These are phyloP conservation scores for Ilyonectria robusta DNA, from an alignment of 2,329 filamentous ascomycete species.

Conservation along the genomic window DNA sequence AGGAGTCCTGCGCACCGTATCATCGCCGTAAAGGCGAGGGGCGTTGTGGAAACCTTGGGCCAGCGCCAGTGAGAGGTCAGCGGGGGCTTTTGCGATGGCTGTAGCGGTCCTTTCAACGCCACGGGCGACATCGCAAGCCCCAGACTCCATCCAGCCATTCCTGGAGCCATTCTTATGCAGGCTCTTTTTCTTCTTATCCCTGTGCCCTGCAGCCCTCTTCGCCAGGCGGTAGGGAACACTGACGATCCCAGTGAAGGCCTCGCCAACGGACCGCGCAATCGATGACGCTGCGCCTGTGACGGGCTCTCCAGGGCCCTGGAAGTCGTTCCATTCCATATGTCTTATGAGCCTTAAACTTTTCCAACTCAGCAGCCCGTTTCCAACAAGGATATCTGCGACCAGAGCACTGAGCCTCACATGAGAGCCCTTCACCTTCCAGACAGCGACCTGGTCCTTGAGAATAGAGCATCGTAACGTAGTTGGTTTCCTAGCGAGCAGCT, in stretches of 20 bases:
- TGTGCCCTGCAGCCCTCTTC: slow-evolving; percentile 68
- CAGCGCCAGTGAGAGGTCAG: slow-evolving; percentile 72
- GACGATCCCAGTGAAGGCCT: slow-evolving; percentile 74
- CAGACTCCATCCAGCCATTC: slow-evolving; percentile 9
- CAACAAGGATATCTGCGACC: slow-evolving; percentile 76
- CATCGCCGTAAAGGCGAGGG: slow-evolving; percentile 78
- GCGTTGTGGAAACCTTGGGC: slow-evolving; percentile 81
- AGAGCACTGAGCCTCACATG: slow-evolving; percentile 72
- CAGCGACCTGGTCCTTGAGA: slow-evolving; percentile 72
- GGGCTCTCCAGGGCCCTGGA: slow-evolving; percentile 81
- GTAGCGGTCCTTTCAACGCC: slow-evolving; percentile 66
- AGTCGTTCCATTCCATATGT: slow-evolving; percentile 83
- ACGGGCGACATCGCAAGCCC: slow-evolving; percentile 63
- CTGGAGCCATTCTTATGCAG: slow-evolving; percentile 7
- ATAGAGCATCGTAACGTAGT: slow-evolving; percentile 76
- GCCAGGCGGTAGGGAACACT: slow-evolving; percentile 74
- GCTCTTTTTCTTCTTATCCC: slow-evolving; percentile 31
- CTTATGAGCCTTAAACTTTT: slow-evolving; percentile 74
- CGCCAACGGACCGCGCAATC: slow-evolving; percentile 69
- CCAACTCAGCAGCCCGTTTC: slow-evolving; percentile 73
- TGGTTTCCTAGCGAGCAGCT: slow-evolving; percentile 66
- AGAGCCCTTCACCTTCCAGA: slow-evolving; percentile 76
- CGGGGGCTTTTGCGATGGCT: slow-evolving; percentile 69
- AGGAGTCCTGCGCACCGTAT: slow-evolving; percentile 74
- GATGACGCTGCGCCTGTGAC: slow-evolving; percentile 76